Percentiles rank a stretch among this genome's conserved stretches.
Evolutionary conservation across 2,329 filamentous ascomycete species (phyloP).

Genomic region (Zymoseptoria pseudotritici): DNA sequence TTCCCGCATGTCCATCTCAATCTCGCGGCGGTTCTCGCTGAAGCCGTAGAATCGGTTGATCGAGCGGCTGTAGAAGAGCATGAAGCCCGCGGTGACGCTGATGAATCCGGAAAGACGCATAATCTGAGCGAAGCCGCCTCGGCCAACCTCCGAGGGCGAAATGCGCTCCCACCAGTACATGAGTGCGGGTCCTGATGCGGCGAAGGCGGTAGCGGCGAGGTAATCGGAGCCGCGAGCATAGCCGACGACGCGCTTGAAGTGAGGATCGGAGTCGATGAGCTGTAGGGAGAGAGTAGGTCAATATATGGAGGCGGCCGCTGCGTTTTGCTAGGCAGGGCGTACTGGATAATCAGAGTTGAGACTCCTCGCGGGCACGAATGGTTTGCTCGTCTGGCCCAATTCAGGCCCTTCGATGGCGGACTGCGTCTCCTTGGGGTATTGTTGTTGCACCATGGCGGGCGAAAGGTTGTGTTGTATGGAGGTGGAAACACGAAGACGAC

Average conservation of each 20-base stretch:
- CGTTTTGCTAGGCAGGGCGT: conserved; percentile 18
- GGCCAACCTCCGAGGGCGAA: conserved; percentile 75
- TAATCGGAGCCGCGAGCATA: conserved; percentile 88
- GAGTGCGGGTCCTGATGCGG: conserved; percentile 63
- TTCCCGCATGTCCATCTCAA: conserved; percentile 94
- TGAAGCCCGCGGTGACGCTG: conserved; percentile 68
- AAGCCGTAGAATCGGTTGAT: conserved; percentile 88
- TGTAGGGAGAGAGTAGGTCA: conserved; percentile 37
- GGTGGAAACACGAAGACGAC: neutral
- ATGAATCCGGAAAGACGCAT: conserved; percentile 73
- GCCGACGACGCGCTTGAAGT: conserved; percentile 79
- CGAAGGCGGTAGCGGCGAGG: conserved; percentile 58
- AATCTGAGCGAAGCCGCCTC: conserved; percentile 70
- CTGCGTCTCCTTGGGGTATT: conserved; percentile 13
- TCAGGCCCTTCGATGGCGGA: conserved; percentile 24
- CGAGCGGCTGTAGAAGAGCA: conserved; percentile 79
- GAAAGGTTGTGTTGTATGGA: conserved; percentile 5
- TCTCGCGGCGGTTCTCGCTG: conserved; percentile 82
- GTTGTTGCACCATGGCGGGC: conserved; percentile 17
- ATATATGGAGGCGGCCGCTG: conserved; percentile 1
- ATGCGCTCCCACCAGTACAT: conserved; percentile 77
- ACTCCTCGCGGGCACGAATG: conserved; percentile 60
- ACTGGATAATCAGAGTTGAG: conserved; percentile 82
- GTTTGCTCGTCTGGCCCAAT: conserved; percentile 23
- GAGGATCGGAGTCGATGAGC: conserved; percentile 98